Evolutionary conservation across 768 basidiomycete genomes (phyloP).

Genomic region (Auricularia cornea): DNA sequence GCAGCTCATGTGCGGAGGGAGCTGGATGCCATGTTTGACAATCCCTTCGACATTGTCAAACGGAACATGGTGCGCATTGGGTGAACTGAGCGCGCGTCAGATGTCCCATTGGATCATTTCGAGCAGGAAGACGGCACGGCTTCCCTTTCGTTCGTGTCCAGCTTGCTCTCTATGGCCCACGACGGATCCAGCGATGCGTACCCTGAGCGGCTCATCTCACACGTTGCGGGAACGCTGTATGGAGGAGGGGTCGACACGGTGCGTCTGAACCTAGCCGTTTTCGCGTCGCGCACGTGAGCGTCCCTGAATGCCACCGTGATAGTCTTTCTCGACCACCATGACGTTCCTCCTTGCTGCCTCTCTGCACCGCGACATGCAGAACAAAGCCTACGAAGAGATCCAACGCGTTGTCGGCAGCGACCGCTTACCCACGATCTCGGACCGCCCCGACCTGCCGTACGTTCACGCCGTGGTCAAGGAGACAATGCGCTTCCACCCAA

Average conservation of each 20-base stretch:
- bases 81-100: no score
- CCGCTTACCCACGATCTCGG: conserved; percentile 32
- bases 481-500: conserved; percentile 11
- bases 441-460: conserved; percentile 34
- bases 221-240: no score
- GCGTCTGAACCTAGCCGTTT: no score
- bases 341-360: conserved; percentile 35
- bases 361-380: conserved; percentile 30
- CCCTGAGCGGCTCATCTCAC: background rate
- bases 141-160: no score
- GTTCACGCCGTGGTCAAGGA: conserved; percentile 32
- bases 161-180: conserved; percentile 17
- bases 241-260: no score
- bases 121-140: no score
- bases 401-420: conserved; percentile 34
- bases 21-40: background rate
- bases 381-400: conserved; percentile 36
- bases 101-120: no score
- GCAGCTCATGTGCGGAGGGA: conserved; percentile 2
- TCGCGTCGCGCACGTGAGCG: background rate
- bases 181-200: conserved; percentile 3
- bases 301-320: background rate
- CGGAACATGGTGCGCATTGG: background rate
- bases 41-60: conserved; percentile 1
- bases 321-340: conserved; percentile 33